phyloP scores from a whole-genome alignment of 768 basidiomycete species.

The Suillus hirtellus region DNA sequence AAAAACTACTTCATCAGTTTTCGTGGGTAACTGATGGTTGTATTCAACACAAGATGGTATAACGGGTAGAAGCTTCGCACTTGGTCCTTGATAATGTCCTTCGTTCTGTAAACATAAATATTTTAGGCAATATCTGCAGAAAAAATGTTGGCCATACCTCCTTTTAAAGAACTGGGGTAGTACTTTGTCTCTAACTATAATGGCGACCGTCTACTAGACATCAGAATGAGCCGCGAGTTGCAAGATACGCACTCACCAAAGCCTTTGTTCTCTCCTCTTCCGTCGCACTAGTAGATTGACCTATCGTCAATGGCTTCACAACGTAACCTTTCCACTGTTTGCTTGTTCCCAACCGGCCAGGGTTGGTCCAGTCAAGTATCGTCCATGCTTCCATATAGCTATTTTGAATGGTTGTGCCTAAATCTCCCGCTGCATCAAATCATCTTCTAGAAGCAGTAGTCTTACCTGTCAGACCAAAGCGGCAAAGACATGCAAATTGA shows the following conservation, averaged over 20 bases:
- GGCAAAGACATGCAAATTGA: conserved; percentile 60
- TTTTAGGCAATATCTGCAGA: conserved; percentile 1
- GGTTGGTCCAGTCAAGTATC: conserved; percentile 90
- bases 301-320: conserved; percentile 61
- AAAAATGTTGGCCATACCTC: conserved; percentile 43
- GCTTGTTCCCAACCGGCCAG: conserved; percentile 68
- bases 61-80: conserved; percentile 31
- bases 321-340: conserved; percentile 80
- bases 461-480: conserved; percentile 83
- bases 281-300: conserved; percentile 66
- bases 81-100: conserved; percentile 72
- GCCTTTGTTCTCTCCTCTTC: conserved; percentile 61
- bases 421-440: conserved; percentile 11
- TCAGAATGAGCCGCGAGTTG: conserved; percentile 7
- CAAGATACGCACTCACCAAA: conserved; percentile 36
- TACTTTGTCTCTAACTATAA: conserved; percentile 61
- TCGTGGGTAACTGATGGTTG: conserved; percentile 68
- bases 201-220: conserved; percentile 51
- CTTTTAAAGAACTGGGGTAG: conserved; percentile 84
- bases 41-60: not conserved
- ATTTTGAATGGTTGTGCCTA: conserved; percentile 73
- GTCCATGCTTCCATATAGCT: conserved; percentile 90
- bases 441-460: not conserved
- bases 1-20: conserved; percentile 90
- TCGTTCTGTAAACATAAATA: conserved; percentile 49